Base-by-base conservation (phyloP, 352 stramenopile genomes). In the Phytophthora capsici region DNA sequence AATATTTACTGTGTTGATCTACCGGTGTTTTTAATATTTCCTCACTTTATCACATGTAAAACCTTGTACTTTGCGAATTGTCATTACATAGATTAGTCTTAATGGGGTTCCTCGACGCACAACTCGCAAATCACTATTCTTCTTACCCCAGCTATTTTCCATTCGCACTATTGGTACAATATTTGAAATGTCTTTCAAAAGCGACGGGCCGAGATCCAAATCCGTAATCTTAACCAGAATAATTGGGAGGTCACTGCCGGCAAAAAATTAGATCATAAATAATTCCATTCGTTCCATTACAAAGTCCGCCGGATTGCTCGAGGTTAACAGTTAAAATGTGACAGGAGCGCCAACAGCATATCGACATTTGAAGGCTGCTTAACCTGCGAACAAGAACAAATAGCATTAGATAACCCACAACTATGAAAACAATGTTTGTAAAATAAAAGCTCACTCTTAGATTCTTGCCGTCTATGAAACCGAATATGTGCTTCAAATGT, bases 11-110 rank as follows among this genome's bases (percentile, higher is more conserved):
- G n/a, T n/a, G n/a, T n/a, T n/a, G n/a, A n/a, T n/a, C n/a, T n/a
- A n/a, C n/a, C n/a, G n/a, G n/a, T n/a, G n/a, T n/a, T n/a, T n/a
- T n/a, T n/a, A n/a, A n/a, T n/a, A n/a, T n/a, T n/a, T n/a, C n/a
- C n/a, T n/a, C n/a, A n/a, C n/a, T n/a, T n/a, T n/a, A n/a, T n/a
- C n/a, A n/a, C n/a, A n/a, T n/a, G n/a, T n/a, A n/a, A n/a, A n/a
- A n/a, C n/a, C n/a, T 22, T 56, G 49, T 20, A 56, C 49, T 25
- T 45, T 56, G 16, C 46, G 49, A 5, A 56, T 22, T 37, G 49
- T 46, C 49, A 56, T 56, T n/a, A 34, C 34, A 46, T 56, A 36
- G 0, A 34, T 34, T 17, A 56, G 14, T n/a, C 49, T 10, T 2
- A 55, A 32, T 6, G 49, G 49, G 9, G 37, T 46, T 23, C 20